Evolutionary conservation across 352 stramenopile species (phyloP).

Genomic region (Aphanomyces invadans): DNA sequence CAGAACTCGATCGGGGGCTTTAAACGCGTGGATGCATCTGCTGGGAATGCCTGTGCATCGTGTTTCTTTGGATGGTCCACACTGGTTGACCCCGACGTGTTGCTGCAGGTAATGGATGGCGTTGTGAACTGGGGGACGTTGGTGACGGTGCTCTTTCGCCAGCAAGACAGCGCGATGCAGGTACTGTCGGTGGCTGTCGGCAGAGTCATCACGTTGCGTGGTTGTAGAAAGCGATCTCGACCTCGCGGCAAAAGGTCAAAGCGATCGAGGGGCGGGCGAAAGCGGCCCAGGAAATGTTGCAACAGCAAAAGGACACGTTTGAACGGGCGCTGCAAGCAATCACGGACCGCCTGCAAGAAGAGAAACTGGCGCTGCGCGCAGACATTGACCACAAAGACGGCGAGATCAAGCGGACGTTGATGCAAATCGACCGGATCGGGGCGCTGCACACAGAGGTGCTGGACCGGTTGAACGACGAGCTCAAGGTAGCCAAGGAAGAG

Average conservation of each 20-base stretch:
- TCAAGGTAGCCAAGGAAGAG: slow-evolving; percentile 54
- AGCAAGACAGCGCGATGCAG: slow-evolving; percentile 32
- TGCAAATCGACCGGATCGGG: slow-evolving; percentile 48
- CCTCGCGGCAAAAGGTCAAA: slow-evolving; percentile 39
- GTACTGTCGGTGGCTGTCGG: neutral
- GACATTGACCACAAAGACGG: slow-evolving; percentile 54
- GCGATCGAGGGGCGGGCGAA: slow-evolving; percentile 50
- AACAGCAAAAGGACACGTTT: slow-evolving; percentile 56
- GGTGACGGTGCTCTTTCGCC: slow-evolving; percentile 46
- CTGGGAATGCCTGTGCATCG: too few species aligned
- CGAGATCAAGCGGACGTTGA: slow-evolving; percentile 44
- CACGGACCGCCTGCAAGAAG: slow-evolving; percentile 40
- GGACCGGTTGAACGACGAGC: slow-evolving; percentile 38
- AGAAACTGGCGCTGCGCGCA: slow-evolving; percentile 37
- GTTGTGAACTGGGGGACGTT: slow-evolving; percentile 46
- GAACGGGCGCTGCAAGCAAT: slow-evolving; percentile 52
- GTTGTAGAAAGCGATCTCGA: slow-evolving; percentile 34
- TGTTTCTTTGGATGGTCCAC: too few species aligned
- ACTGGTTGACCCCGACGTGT: too few species aligned
- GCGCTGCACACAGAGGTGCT: slow-evolving; percentile 56
- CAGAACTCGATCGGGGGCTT: too few species aligned
- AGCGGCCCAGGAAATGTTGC: slow-evolving; percentile 45
- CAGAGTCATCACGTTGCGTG: neutral
- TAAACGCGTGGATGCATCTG: too few species aligned
- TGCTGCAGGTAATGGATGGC: slow-evolving; percentile 29